Evolutionary conservation across 1,139 yeast genomes (phyloP).

Genomic region (Chernovozyma sophiae-reginae): DNA sequence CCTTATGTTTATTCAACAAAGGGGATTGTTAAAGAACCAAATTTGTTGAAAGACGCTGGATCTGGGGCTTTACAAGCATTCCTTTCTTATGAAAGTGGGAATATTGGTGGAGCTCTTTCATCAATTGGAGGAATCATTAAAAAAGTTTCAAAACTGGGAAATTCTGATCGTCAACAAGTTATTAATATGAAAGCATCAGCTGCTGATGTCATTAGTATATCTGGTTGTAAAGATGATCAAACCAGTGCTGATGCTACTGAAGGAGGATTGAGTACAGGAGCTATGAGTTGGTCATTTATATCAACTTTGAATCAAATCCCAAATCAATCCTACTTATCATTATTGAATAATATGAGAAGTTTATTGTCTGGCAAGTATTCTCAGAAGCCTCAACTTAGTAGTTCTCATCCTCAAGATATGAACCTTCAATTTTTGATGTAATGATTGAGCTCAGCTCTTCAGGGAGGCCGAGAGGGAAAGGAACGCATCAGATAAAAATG

Average conservation of each 20-base stretch:
- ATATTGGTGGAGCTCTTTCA: conserved; percentile 49
- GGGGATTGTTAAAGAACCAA: conserved; percentile 88
- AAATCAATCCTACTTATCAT: conserved; percentile 69
- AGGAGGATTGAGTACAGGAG: conserved; percentile 81
- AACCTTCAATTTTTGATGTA: conserved; percentile 54
- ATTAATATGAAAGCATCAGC: conserved; percentile 67
- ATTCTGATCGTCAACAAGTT: conserved; percentile 26
- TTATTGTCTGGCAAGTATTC: conserved; percentile 66
- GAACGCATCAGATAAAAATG: too few species aligned
- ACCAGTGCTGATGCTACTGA: conserved; percentile 79
- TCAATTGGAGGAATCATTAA: conserved; percentile 48
- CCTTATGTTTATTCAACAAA: conserved; percentile 89
- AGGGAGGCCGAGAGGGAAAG: too few species aligned
- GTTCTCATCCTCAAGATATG: conserved; percentile 82
- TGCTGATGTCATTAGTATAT: conserved; percentile 81
- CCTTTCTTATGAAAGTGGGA: conserved; percentile 68
- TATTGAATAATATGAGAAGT: conserved; percentile 76
- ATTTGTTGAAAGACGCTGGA: conserved; percentile 81
- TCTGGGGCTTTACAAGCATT: conserved; percentile 69
- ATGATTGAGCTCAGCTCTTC: too few species aligned
- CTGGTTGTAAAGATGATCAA: conserved; percentile 89
- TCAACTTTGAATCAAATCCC: conserved; percentile 64
- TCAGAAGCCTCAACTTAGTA: conserved; percentile 85
- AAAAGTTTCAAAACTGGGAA: conserved; percentile 27
- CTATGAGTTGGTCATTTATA: conserved; percentile 90